These are phyloP conservation scores for Aspergillus arachidicola DNA, from an alignment of 2,329 filamentous ascomycete species.

Conservation along the genomic window DNA sequence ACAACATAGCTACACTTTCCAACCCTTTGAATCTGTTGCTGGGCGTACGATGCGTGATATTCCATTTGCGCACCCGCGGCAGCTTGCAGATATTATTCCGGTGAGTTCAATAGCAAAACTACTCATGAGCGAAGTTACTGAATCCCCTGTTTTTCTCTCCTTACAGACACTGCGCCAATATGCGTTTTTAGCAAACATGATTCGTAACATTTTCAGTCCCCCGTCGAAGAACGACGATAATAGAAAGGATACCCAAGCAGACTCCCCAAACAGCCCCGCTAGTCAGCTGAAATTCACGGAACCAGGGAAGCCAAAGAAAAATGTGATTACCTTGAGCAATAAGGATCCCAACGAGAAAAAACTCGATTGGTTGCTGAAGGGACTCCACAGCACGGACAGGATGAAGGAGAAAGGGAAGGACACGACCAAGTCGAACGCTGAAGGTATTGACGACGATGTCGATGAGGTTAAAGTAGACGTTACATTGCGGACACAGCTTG, in stretches of 20 bases:
- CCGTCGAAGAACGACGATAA: constrained; percentile 20
- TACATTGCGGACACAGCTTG: constrained; percentile 42
- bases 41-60: constrained; percentile 45
- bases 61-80: constrained; percentile 49
- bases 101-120: constrained; percentile 27
- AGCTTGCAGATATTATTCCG: constrained; percentile 47
- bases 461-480: constrained; percentile 41
- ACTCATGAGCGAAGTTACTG: neutral
- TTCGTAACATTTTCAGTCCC: constrained; percentile 38
- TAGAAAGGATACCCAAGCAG: constrained; percentile 9
- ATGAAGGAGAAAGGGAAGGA: constrained; percentile 10
- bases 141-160: neutral
- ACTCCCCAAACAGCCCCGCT: constrained; percentile 7
- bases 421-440: constrained; percentile 5
- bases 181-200: constrained; percentile 43
- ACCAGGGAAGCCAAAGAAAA: constrained; percentile 16
- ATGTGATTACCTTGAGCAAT: constrained; percentile 43
- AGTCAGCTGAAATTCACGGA: constrained; percentile 6
- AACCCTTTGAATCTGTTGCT: constrained; percentile 44
- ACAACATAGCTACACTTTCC: constrained; percentile 47
- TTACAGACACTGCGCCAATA: constrained; percentile 47
- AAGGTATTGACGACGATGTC: constrained; percentile 2
- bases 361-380: constrained; percentile 56
- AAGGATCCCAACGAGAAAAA: constrained; percentile 51
- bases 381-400: constrained; percentile 9